Conservation (phyloP, 495 filamentous ascomycete genomes). For the Hypoxylon rickii region DNA sequence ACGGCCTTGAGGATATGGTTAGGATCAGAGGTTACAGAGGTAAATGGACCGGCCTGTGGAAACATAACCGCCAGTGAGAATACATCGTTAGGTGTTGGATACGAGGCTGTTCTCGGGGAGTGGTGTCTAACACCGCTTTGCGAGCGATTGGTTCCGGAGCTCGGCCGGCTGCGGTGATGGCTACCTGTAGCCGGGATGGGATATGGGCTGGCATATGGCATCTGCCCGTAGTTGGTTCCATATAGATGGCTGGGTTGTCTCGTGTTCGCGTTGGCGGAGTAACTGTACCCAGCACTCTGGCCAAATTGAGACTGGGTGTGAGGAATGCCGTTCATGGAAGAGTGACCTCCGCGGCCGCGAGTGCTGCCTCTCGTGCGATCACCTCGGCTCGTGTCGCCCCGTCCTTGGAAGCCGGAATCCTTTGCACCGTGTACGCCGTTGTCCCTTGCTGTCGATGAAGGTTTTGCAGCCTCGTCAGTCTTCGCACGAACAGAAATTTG, state of each 20-base stretch:
- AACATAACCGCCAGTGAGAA: too few relatives aligned
- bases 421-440: constrained; percentile 17
- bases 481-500: constrained; percentile 7
- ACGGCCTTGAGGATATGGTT: constrained; percentile 59
- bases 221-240: constrained; percentile 33
- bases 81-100: constrained; percentile 37
- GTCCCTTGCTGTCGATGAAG: constrained; percentile 27
- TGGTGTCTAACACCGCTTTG: constrained; percentile 29
- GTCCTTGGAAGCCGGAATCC: constrained; percentile 27
- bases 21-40: too few relatives aligned
- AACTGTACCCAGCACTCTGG: constrained; percentile 26
- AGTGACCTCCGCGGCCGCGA: constrained; percentile 35
- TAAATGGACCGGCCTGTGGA: constrained; percentile 66
- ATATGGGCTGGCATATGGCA: constrained; percentile 33
- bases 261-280: constrained; percentile 37
- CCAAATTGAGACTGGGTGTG: constrained; percentile 30
- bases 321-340: constrained; percentile 18
- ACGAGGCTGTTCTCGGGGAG: constrained; percentile 22
- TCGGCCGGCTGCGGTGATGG: constrained; percentile 26
- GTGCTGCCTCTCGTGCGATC: constrained; percentile 31
- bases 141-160: constrained; percentile 28
- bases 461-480: constrained; percentile 23
- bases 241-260: constrained; percentile 57
- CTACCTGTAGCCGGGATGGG: constrained; percentile 19
- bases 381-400: constrained; percentile 18